These are phyloP conservation scores for Hymenoscyphus repandus DNA, from an alignment of 2,329 filamentous ascomycete species.

Conservation along the genomic window DNA sequence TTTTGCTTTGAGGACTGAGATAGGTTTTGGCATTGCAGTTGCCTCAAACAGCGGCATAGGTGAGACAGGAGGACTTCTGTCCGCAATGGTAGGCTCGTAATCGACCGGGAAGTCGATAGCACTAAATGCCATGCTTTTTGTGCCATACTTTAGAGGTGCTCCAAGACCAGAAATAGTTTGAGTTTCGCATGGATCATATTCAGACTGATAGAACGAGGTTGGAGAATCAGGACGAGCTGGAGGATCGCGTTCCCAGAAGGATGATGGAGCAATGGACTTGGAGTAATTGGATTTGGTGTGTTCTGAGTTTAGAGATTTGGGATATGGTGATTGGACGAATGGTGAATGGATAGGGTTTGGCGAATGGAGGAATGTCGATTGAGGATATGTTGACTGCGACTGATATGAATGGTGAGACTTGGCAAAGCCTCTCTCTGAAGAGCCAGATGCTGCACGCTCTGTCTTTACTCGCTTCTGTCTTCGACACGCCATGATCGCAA, in stretches of 20 bases:
- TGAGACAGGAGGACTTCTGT: not conserved
- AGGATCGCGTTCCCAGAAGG: not conserved
- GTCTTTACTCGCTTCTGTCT: not conserved
- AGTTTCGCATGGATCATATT: slow-evolving; percentile 3
- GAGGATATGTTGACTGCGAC: not conserved
- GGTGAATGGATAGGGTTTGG: not conserved
- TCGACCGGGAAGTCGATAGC: not conserved
- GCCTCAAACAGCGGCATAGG: not conserved
- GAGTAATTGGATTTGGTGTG: not conserved
- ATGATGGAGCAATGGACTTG: not conserved
- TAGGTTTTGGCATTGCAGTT: slow-evolving; percentile 4
- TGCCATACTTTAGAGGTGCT: not conserved
- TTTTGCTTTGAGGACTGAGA: not conserved
- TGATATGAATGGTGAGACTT: not conserved
- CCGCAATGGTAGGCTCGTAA: slow-evolving; percentile 2
- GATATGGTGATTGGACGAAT: not conserved
- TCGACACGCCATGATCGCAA: slow-evolving; percentile 9
- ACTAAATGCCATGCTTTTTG: slow-evolving; percentile 1
- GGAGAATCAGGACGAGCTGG: slow-evolving; percentile 3
- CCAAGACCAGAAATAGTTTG: not conserved
- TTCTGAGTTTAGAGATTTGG: not conserved
- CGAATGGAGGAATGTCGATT: not conserved
- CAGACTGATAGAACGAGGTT: slow-evolving; percentile 4
- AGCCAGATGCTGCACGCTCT: not conserved
- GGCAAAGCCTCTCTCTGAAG: not conserved